A percentile compares a stretch with the other conserved stretches of the same genome.
Conservation (phyloP, 2,329 filamentous ascomycete species). For the Pseudocercospora crystallina region DNA sequence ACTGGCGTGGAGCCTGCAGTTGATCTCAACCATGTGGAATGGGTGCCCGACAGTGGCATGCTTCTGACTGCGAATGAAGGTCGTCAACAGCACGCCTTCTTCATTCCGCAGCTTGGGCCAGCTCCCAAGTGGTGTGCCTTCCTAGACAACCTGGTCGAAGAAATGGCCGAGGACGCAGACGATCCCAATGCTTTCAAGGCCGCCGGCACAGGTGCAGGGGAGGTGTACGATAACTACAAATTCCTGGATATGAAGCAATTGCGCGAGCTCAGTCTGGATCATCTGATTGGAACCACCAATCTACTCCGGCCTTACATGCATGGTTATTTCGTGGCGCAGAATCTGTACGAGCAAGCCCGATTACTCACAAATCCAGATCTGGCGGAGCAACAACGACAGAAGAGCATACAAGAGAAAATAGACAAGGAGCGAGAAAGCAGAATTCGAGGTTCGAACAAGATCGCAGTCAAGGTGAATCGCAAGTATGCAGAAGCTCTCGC, state of each 20-base stretch:
- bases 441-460: constrained; percentile 92
- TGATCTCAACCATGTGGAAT: constrained; percentile 91
- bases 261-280: constrained; percentile 78
- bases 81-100: constrained; percentile 90
- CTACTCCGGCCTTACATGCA: constrained; percentile 96
- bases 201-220: constrained; percentile 52
- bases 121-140: constrained; percentile 96
- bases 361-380: constrained; percentile 92
- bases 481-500: constrained; percentile 62
- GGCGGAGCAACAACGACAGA: constrained; percentile 87
- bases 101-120: constrained; percentile 88
- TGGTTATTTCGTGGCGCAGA: constrained; percentile 94
- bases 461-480: constrained; percentile 85
- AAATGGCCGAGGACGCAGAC: constrained; percentile 82
- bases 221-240: constrained; percentile 98
- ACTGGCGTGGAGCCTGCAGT: constrained; percentile 93
- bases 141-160: constrained; percentile 95
- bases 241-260: constrained; percentile 90
- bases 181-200: constrained; percentile 58
- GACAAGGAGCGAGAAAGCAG: constrained; percentile 94
- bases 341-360: constrained; percentile 90
- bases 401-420: constrained; percentile 90
- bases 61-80: constrained; percentile 95
- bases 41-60: constrained; percentile 92
- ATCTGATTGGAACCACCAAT: constrained; percentile 86